These are phyloP conservation scores for Carpinus fangiana DNA, from an alignment of 306 rosid species.

Conservation along the genomic window DNA sequence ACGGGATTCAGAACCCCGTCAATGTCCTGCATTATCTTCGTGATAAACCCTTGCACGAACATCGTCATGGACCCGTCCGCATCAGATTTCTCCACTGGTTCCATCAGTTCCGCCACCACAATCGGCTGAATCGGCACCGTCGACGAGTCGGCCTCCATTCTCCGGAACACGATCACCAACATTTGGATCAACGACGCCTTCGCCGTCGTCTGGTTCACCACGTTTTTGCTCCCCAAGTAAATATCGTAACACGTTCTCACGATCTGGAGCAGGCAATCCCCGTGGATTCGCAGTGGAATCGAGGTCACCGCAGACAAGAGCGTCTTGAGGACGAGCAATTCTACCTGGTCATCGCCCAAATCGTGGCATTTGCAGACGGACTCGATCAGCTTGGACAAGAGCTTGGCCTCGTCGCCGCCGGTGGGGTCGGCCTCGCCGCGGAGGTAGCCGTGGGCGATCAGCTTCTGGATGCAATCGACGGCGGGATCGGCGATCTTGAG, in stretches of 20 bases:
- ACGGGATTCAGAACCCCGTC: conserved; percentile 89
- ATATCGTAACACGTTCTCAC: conserved; percentile 95
- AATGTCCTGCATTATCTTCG: conserved; percentile 93
- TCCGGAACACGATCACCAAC: conserved; percentile 92
- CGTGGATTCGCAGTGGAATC: conserved; percentile 85
- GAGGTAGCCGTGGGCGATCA: conserved; percentile 79
- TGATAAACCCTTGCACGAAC: conserved; percentile 96
- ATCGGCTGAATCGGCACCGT: conserved; percentile 94
- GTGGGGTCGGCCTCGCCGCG: conserved; percentile 90
- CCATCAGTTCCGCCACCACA: conserved; percentile 94
- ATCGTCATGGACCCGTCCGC: conserved; percentile 68
- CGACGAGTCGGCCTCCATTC: conserved; percentile 99
- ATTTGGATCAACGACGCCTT: conserved; percentile 96
- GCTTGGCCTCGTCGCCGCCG: conserved; percentile 65
- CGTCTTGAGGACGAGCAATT: conserved; percentile 75
- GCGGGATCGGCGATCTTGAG: conserved; percentile 96
- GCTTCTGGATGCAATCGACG: conserved; percentile 90
- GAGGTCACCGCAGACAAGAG: conserved; percentile 93
- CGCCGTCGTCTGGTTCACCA: conserved; percentile 95
- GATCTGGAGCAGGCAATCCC: conserved; percentile 86
- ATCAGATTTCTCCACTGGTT: conserved; percentile 76
- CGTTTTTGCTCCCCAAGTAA: conserved; percentile 75
- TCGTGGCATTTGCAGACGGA: conserved; percentile 91
- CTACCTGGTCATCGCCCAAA: conserved; percentile 85
- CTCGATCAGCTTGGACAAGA: conserved; percentile 73